Conservation (phyloP, 1,284 basidiomycete species). For the Tilletia horrida region DNA sequence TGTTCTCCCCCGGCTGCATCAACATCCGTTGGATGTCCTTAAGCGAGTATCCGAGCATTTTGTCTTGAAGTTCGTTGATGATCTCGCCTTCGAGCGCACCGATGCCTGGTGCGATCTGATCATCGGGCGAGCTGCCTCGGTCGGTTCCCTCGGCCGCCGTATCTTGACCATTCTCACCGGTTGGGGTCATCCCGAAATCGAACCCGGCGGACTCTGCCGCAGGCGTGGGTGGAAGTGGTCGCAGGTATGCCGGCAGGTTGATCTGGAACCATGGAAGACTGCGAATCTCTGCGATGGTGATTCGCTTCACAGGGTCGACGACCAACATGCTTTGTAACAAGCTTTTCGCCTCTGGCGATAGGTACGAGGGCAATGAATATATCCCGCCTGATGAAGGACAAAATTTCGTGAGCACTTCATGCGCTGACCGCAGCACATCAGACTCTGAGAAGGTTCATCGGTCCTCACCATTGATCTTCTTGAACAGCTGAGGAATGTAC, state of each 20-base stretch:
- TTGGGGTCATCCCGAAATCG: constrained; percentile 56
- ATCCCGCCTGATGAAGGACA: constrained; percentile 37
- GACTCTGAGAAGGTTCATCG: too few species aligned
- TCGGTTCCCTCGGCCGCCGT: background rate
- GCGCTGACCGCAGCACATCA: too few species aligned
- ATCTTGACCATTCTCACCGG: background rate
- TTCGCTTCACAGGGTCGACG: constrained; percentile 54
- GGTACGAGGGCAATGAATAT: constrained; percentile 48
- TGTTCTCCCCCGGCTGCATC: constrained; percentile 80
- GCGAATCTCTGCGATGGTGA: constrained; percentile 51
- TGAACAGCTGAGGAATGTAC: constrained; percentile 54
- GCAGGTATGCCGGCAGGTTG: constrained; percentile 54
- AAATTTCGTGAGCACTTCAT: background rate
- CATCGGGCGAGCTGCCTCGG: background rate
- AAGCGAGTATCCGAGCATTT: constrained; percentile 73
- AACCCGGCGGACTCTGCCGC: constrained; percentile 57
- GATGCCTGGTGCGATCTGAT: constrained; percentile 57
- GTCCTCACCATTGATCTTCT: constrained; percentile 48
- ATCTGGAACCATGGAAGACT: constrained; percentile 53
- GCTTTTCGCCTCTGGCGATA: constrained; percentile 49
- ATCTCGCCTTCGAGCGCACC: constrained; percentile 86
- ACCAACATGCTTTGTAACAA: constrained; percentile 52
- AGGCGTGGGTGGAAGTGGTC: constrained; percentile 76
- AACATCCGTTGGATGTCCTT: constrained; percentile 83
- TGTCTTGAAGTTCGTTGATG: constrained; percentile 73